Percentiles rank a stretch among this genome's conserved stretches.
Evolutionary conservation across 2,329 filamentous ascomycete genomes (phyloP).

Genomic region (Amylocarpus encephaloides): DNA sequence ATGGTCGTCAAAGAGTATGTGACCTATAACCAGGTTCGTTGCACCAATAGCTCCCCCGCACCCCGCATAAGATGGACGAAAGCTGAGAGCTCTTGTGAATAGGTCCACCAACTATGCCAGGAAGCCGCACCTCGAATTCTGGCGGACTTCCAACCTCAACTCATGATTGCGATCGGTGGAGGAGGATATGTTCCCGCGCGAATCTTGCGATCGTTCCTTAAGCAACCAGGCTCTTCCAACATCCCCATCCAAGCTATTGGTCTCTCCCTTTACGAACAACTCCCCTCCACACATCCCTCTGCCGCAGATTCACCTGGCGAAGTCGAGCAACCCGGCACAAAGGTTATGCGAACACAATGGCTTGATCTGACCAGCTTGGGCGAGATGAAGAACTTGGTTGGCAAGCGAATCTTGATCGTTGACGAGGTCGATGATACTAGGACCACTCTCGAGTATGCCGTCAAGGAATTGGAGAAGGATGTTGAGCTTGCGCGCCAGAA

Average conservation of each 20-base stretch:
- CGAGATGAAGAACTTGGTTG: slow-evolving; percentile 81
- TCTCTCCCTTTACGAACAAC: slow-evolving; percentile 89
- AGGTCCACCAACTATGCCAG: slow-evolving; percentile 98
- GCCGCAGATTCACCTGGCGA: slow-evolving; percentile 39
- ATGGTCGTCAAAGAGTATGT: slow-evolving; percentile 86
- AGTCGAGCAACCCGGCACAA: slow-evolving; percentile 72
- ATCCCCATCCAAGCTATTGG: slow-evolving; percentile 99
- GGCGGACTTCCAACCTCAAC: slow-evolving; percentile 78
- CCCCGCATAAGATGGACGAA: slow-evolving; percentile 9
- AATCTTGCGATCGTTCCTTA: slow-evolving; percentile 96
- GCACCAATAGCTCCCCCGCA: not conserved
- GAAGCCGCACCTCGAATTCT: slow-evolving; percentile 76
- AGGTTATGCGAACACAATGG: slow-evolving; percentile 98
- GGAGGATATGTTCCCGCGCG: slow-evolving; percentile 95
- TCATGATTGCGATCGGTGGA: slow-evolving; percentile 97
- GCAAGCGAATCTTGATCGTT: slow-evolving; percentile 86
- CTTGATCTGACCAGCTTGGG: slow-evolving; percentile 78
- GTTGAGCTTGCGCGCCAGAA: slow-evolving; percentile 73
- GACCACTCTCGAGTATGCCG: slow-evolving; percentile 89
- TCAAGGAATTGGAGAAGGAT: slow-evolving; percentile 90
- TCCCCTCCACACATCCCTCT: slow-evolving; percentile 51
- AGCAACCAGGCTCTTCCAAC: slow-evolving; percentile 77
- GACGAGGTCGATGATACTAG: slow-evolving; percentile 95
- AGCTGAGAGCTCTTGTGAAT: slow-evolving; percentile 19
- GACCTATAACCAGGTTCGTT: slow-evolving; percentile 80